Evolutionary conservation across 2,329 filamentous ascomycete species (phyloP).

Genomic region (Trichoderma atroviride): DNA sequence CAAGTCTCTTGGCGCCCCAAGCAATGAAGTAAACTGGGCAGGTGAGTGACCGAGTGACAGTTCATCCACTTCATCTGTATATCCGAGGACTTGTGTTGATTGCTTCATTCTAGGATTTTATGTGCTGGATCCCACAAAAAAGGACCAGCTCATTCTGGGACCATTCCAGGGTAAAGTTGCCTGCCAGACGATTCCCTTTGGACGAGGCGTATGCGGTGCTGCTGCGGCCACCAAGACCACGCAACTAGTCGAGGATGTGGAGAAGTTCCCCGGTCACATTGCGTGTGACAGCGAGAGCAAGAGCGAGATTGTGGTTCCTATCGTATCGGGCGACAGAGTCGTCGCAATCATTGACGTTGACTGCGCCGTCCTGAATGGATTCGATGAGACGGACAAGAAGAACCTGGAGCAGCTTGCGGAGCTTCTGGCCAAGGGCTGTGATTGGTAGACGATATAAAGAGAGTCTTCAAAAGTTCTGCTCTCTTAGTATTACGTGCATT

Average conservation of each 20-base stretch:
- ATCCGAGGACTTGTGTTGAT: background rate
- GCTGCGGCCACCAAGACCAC: constrained; percentile 64
- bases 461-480: background rate
- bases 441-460: constrained; percentile 55
- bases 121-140: constrained; percentile 56
- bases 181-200: constrained; percentile 75
- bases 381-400: constrained; percentile 67
- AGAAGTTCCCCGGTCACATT: constrained; percentile 77
- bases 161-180: constrained; percentile 81
- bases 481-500: background rate
- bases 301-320: constrained; percentile 82
- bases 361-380: constrained; percentile 67
- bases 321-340: constrained; percentile 55
- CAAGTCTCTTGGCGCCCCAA: constrained; percentile 69
- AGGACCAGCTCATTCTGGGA: constrained; percentile 68
- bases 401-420: constrained; percentile 68
- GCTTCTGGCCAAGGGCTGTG: constrained; percentile 62
- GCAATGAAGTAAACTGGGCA: constrained; percentile 74
- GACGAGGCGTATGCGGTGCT: constrained; percentile 73
- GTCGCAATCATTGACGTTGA: constrained; percentile 81
- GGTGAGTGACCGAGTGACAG: constrained; percentile 44
- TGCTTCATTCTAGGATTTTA: constrained; percentile 64
- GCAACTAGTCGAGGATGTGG: constrained; percentile 71
- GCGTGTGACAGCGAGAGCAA: constrained; percentile 75
- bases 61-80: background rate